Evolutionary conservation across 2,329 filamentous ascomycete genomes (phyloP), one percentile per base, ranked within the genome.

Genomic region (Ceratocystis papillata): DNA sequence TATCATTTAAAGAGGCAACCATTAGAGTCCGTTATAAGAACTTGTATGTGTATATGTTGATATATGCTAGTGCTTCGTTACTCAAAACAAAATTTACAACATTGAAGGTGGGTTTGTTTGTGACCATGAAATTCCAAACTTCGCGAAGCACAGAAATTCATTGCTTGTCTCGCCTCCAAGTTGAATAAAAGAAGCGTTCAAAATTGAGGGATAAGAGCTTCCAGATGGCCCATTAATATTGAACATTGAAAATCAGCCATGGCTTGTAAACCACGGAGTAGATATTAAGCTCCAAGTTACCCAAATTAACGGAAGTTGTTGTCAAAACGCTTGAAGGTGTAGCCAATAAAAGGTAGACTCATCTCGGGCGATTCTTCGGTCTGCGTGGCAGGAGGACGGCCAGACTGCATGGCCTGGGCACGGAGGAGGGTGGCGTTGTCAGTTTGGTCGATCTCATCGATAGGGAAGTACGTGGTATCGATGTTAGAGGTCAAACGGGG

Each of bases 391-490:
- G 65, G 17, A 17, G 70, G 79, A 71, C 81, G 81, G 63, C 85
- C 84, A 72, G 86, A 82, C 68, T 87, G 86, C 69, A 87, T 83
- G 62, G 89, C 90, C 76, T 95, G 89, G 22, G 89, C 89, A 74
- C 90, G 89, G 72, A 96, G 83, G 70, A 89, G 83, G 28, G 91
- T 94, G 66, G 89, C 90, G 70, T 91, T 96, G 75, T 96, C 93
- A 66, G 91, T 93, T 79, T 96, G 93, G 72, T 96, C 91, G 73
- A 99, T 96, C 77, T 99, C 94, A 74, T 97, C 94, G 64, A 91
- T 96, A 7, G 94, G 94, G 85, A 99, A 99, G 80, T 99, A 97
- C 60, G 92, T 92, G 20, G 94, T 96, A 74, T 97, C 94, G 72
- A 96, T 88, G 76, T 94, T 94, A 69, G 90, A 96, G 68, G 89